Conservation (phyloP, 805 yeast species). For the Wickerhamomyces ciferrii region DNA sequence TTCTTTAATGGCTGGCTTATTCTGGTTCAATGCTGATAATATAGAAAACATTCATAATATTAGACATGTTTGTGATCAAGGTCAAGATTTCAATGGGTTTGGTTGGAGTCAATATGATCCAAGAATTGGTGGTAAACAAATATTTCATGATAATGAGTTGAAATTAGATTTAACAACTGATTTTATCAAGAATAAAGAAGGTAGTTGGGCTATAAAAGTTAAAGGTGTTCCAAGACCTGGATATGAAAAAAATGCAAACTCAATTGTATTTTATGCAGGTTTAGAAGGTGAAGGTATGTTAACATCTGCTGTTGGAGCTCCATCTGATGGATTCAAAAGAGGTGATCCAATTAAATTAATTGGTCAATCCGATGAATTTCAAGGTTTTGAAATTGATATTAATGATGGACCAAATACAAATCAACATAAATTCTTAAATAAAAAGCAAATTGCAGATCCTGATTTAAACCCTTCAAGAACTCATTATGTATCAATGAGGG, state of each 20-base stretch:
- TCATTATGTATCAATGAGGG: constrained; percentile 62
- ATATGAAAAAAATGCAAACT: constrained; percentile 42
- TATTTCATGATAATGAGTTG: constrained; percentile 61
- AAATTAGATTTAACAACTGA: constrained; percentile 61
- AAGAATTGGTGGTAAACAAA: constrained; percentile 78
- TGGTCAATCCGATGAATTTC: constrained; percentile 62
- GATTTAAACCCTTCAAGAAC: constrained; percentile 52
- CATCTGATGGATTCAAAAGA: constrained; percentile 20
- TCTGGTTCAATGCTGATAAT: constrained; percentile 78
- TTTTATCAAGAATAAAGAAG: constrained; percentile 67
- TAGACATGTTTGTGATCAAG: constrained; percentile 74
- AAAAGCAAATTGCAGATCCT: constrained; percentile 27
- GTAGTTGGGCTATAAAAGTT: constrained; percentile 79
- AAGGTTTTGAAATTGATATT: constrained; percentile 57
- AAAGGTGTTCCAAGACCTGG: constrained; percentile 57
- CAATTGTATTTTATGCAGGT: constrained; percentile 75
- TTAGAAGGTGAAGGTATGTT: constrained; percentile 57
- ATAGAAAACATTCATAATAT: constrained; percentile 46
- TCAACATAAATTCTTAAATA: constrained; percentile 31
- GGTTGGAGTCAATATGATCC: constrained; percentile 92
- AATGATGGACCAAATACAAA: constrained; percentile 47
- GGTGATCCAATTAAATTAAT: constrained; percentile 34
- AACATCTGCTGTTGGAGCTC: constrained; percentile 30
- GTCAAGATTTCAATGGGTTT: constrained; percentile 64
- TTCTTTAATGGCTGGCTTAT: constrained; percentile 69